These are phyloP conservation scores for Neurospora discreta DNA, from an alignment of 495 filamentous ascomycete genomes.

Conservation along the genomic window DNA sequence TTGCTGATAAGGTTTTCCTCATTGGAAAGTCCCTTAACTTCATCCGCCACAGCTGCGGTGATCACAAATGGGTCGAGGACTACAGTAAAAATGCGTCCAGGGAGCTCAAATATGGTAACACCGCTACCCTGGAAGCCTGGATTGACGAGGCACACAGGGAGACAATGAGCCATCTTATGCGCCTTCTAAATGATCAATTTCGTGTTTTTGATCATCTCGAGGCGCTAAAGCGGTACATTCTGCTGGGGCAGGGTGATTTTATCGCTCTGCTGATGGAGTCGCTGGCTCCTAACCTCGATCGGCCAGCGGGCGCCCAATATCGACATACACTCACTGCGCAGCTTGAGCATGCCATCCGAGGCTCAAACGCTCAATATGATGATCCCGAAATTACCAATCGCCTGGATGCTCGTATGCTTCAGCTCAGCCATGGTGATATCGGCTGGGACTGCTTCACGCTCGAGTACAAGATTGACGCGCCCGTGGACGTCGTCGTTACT, in stretches of 20 bases:
- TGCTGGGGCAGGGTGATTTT: conserved; percentile 94
- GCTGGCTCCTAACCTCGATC: conserved; percentile 79
- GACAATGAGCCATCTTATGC: conserved; percentile 90
- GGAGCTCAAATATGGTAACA: conserved; percentile 89
- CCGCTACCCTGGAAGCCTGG: conserved; percentile 75
- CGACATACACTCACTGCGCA: conserved; percentile 93
- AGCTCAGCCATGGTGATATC: conserved; percentile 90
- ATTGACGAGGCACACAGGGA: conserved; percentile 97
- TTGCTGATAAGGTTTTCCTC: conserved; percentile 89
- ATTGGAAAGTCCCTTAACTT: conserved; percentile 99
- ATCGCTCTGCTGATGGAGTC: conserved; percentile 97
- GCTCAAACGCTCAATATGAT: conserved; percentile 95
- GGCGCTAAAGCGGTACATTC: conserved; percentile 87
- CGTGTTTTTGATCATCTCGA: conserved; percentile 84
- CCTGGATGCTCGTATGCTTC: conserved; percentile 91
- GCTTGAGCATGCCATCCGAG: conserved; percentile 91
- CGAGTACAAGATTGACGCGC: conserved; percentile 96
- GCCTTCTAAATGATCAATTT: conserved; percentile 89
- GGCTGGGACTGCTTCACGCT: conserved; percentile 99
- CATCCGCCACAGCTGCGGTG: conserved; percentile 87
- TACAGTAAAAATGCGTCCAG: conserved; percentile 93
- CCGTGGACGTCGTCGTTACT: conserved; percentile 94
- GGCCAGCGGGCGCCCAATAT: conserved; percentile 90
- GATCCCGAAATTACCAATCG: conserved; percentile 83
- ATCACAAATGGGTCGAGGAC: conserved; percentile 88